Base-by-base conservation (phyloP, 2,329 filamentous ascomycete genomes). In the Stemphylium vesicarium region DNA sequence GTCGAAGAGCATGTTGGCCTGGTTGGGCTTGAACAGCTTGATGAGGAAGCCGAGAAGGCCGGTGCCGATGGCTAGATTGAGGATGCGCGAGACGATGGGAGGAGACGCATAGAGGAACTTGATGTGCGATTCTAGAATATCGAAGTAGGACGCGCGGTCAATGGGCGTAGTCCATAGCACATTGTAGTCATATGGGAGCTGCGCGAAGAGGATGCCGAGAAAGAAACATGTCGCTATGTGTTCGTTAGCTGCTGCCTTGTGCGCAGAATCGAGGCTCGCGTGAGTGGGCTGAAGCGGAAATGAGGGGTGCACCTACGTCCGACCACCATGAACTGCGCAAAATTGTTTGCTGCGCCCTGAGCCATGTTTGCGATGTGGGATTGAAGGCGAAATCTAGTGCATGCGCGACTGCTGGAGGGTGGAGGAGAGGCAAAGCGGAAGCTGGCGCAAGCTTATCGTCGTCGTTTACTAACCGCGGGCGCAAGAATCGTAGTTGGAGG, bases 291-390 rank as follows among this genome's bases (percentile, higher is more conserved):
- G 46, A 51, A 46, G 53, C 60, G 31, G 48, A 31, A 41, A 36
- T 16, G 47, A 55, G 42, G 49, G 61, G 32, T 52, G 36, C 46
- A 86, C 91, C 75, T 85, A 97, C 94, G 92, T 64, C 92, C 93
- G 65, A 98, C 88, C 74, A 99, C 97, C 78, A 99, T 88, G 75
- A 96, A 97, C 41, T 95, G 97, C 77, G 93, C 92, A 76, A 99
- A 99, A 44, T 92, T 92, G 52, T 71, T 71, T 41, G 69, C 61
- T 50, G 65, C 52, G 22, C 47, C 52, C 35, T 35, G 47, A 13
- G 47, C 64, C 73, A 75, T 75, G 20, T 40, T 61, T 52, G 50
- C 39, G 53, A 38, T 31, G 35, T 22, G 33, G 44, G 39, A 16
- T 7, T 12, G 15, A 20, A n/a, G 24, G 36, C 46, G 16, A 33